Evolutionary conservation across 495 filamentous ascomycete species (phyloP), one percentile per base, ranked within the genome.

Genomic region (Beverwykella pulmonaria): DNA sequence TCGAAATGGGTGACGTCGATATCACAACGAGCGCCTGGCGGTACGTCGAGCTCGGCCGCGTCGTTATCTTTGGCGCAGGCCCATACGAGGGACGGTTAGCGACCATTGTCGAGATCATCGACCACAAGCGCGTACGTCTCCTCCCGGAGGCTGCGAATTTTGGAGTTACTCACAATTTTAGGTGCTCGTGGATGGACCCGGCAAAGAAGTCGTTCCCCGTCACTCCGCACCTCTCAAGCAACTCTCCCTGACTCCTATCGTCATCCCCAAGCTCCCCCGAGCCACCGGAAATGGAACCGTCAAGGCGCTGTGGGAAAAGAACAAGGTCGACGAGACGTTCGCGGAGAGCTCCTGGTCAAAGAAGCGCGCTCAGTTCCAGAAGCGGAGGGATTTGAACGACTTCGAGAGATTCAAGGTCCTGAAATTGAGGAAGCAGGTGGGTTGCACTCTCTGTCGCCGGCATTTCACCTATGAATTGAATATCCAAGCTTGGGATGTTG

Each of bases 381-480:
- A 91, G 84, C 88, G 95, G 83, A 88, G 86, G 81, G 87, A 88
- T 73, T 84, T 99, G 67, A 93, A 86, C 82, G 95, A 99, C 84
- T 98, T 99, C 78, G 95, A 99, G 86, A 88, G 94, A 76, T 99
- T 98, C 91, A 97, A 98, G 88, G 93, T 98, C 71, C 84, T 98
- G 86, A 85, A 92, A 78, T 83, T 97, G 82, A 92, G 89, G 87
- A 98, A 98, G 88, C 93, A 97, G 90, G 86, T 89, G 81, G 67
- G 86, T 82, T 32, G 14, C n/a, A 46, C 36, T 55, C 36, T 55
- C 29, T 63, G 32, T 29, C 22, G 30, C 25, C 39, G 17, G 17
- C 39, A 44, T 44, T 14, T 44, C 39, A 44, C 15, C 39, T n/a
- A n/a, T 3, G 15, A 14, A n/a, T 44, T 15, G 2, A n/a, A 44